Conservation (phyloP, 495 filamentous ascomycete genomes). For the Tuber calosporum region DNA sequence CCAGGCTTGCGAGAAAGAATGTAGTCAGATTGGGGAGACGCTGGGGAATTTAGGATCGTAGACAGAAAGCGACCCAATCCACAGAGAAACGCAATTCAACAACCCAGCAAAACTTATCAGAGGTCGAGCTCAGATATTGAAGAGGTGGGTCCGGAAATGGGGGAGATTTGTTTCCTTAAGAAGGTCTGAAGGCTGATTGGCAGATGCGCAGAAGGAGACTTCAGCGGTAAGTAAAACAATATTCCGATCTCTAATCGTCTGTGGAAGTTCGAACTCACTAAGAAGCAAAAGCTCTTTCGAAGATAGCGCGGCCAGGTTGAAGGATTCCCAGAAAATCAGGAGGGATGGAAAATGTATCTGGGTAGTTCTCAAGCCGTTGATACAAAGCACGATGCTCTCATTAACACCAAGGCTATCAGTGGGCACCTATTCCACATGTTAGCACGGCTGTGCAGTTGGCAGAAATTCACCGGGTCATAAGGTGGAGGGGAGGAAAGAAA, state of each 20-base stretch:
- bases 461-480: background rate
- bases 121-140: conserved; percentile 24
- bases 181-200: conserved; percentile 19
- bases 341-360: conserved; percentile 21
- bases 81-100: conserved; percentile 31
- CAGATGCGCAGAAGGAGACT: conserved; percentile 23
- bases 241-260: conserved; percentile 27
- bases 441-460: background rate
- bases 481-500: background rate
- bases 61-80: conserved; percentile 19
- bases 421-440: background rate
- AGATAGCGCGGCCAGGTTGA: conserved; percentile 38
- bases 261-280: conserved; percentile 30
- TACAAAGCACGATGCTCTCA: background rate
- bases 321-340: conserved; percentile 29
- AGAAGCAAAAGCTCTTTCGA: conserved; percentile 28
- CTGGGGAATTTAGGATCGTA: background rate
- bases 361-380: background rate
- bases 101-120: conserved; percentile 12
- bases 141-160: conserved; percentile 12
- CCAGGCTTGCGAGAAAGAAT: conserved; percentile 28
- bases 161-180: conserved; percentile 1
- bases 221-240: conserved; percentile 22
- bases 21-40: conserved; percentile 23
- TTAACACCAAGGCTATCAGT: conserved; percentile 2